Percentiles rank a stretch among this genome's conserved stretches.
phyloP scores from a whole-genome alignment of 148 eudicot species.

The Spergularia marina region DNA sequence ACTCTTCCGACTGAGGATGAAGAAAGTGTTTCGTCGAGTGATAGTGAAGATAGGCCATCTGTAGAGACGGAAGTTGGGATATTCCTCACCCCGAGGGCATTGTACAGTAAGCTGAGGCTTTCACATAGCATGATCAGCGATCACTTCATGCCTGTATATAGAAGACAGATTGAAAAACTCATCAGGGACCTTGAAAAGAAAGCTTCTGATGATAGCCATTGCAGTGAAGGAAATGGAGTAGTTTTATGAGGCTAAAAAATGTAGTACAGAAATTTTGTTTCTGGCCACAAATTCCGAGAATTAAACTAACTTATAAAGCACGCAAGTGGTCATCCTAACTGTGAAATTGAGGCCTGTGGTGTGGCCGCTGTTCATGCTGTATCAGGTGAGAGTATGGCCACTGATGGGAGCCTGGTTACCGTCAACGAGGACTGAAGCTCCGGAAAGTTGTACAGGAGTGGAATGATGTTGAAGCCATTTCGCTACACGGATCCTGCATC shows the following conservation, averaged over 20 bases:
- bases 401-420: background rate
- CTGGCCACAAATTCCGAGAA: background rate
- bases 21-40: conserved; percentile 30
- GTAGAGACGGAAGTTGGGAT: conserved; percentile 62
- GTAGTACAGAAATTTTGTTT: background rate
- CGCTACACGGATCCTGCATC: background rate
- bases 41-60: conserved; percentile 24
- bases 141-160: conserved; percentile 91
- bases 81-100: conserved; percentile 63
- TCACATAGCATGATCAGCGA: conserved; percentile 89
- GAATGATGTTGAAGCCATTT: background rate
- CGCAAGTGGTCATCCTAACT: background rate
- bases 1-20: conserved; percentile 34
- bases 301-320: background rate
- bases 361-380: background rate
- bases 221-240: conserved; percentile 17
- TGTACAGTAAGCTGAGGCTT: conserved; percentile 85
- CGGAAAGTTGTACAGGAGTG: background rate
- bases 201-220: conserved; percentile 23
- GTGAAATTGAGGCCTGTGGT: background rate
- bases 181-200: conserved; percentile 60
- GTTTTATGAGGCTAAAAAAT: conserved; percentile 13
- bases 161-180: conserved; percentile 82
- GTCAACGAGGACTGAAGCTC: no score
- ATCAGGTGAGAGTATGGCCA: background rate